A percentile compares a stretch with the other conserved stretches of the same genome.
Conservation (phyloP, 23 red algal species). For the Gracilaria caudata region DNA sequence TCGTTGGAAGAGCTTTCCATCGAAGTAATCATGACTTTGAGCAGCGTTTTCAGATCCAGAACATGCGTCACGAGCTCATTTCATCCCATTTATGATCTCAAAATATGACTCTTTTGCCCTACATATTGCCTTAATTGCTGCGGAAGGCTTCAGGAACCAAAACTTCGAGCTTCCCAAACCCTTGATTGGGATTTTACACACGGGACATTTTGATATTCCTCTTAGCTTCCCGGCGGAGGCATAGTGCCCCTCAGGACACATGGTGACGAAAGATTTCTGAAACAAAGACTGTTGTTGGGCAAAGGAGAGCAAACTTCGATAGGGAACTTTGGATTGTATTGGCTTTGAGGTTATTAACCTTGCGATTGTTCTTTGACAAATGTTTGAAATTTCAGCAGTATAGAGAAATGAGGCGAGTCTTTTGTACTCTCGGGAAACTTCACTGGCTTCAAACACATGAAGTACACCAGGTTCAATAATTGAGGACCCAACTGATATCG, state of each 20-base stretch:
- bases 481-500: too few relatives aligned
- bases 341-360: not conserved
- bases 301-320: not conserved
- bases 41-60: not conserved
- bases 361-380: conserved; percentile 1
- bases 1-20: not conserved
- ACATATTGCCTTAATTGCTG: not conserved
- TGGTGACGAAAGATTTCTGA: not conserved
- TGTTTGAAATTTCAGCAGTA: not conserved
- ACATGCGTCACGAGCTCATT: not conserved
- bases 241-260: not conserved
- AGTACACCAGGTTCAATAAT: too few relatives aligned
- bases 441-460: too few relatives aligned
- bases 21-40: conserved; percentile 12
- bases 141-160: not conserved
- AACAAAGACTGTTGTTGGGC: not conserved
- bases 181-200: not conserved
- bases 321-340: not conserved
- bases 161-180: not conserved
- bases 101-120: not conserved
- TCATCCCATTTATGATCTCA: not conserved
- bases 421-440: not conserved
- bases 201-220: not conserved
- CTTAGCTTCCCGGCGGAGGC: not conserved
- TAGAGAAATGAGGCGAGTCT: conserved; percentile 9